These are phyloP conservation scores for Cercophora newfieldiana DNA, from an alignment of 495 filamentous ascomycete species.

Conservation along the genomic window DNA sequence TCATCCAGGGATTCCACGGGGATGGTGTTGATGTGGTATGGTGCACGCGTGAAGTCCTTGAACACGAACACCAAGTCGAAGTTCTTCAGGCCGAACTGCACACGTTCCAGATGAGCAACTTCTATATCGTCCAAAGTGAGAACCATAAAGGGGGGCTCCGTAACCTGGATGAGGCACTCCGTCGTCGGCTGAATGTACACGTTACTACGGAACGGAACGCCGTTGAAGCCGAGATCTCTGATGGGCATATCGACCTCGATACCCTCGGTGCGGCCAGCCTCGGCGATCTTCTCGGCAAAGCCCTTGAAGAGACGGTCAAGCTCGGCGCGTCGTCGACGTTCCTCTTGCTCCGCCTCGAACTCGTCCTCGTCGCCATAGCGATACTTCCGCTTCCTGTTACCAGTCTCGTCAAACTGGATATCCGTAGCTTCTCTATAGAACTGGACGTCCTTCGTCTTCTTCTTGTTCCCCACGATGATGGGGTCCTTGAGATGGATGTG, in stretches of 20 bases:
- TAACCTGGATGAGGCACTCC: constrained; percentile 96
- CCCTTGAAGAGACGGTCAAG: constrained; percentile 94
- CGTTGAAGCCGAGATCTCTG: constrained; percentile 93
- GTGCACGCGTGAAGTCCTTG: constrained; percentile 87
- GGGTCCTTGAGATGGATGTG: constrained; percentile 97
- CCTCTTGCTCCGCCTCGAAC: constrained; percentile 97
- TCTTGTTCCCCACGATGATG: constrained; percentile 96
- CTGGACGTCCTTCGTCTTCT: constrained; percentile 95
- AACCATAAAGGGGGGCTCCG: constrained; percentile 94
- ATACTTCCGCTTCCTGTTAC: constrained; percentile 95
- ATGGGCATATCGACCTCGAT: constrained; percentile 95
- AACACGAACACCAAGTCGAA: constrained; percentile 98
- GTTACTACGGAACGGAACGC: constrained; percentile 92
- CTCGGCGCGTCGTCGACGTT: constrained; percentile 82
- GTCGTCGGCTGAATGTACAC: constrained; percentile 95
- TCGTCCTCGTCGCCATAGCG: constrained; percentile 99
- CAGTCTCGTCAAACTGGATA: constrained; percentile 98
- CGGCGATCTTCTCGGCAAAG: constrained; percentile 96
- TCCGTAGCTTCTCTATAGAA: constrained; percentile 98
- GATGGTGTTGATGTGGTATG: constrained; percentile 96
- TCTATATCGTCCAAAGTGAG: constrained; percentile 95
- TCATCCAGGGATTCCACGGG: constrained; percentile 91
- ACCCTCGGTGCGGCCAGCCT: constrained; percentile 79
- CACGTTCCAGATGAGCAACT: constrained; percentile 92
- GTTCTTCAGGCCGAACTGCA: constrained; percentile 98